These are phyloP conservation scores for Cnidoscolus chayamansa DNA, from an alignment of 441 rosid species.

Conservation along the genomic window DNA sequence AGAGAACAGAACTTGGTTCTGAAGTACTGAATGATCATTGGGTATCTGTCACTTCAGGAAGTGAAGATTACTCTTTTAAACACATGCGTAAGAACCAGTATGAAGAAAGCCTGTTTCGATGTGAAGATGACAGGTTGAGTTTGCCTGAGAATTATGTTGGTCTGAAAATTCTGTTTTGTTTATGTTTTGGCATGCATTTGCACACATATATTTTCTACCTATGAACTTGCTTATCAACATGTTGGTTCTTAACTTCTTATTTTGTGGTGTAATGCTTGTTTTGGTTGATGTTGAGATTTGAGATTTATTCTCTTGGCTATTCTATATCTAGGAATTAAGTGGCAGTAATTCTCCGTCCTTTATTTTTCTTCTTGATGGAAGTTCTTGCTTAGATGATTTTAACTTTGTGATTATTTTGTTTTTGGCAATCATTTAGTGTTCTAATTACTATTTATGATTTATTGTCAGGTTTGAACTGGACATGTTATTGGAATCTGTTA, in stretches of 20 bases:
- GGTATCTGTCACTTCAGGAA: slow-evolving; percentile 99
- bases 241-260: not conserved
- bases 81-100: slow-evolving; percentile 99
- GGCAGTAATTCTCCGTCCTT: not conserved
- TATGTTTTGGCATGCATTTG: not conserved
- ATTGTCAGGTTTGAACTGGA: slow-evolving; percentile 93
- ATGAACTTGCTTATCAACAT: not conserved
- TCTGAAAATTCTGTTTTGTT: not conserved
- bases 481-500: slow-evolving; percentile 93
- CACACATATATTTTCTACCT: not conserved
- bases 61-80: slow-evolving; percentile 98
- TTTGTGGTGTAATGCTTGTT: not conserved
- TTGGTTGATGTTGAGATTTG: not conserved
- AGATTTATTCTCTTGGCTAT: not conserved
- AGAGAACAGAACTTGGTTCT: slow-evolving; percentile 76
- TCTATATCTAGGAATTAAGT: slow-evolving; percentile 8
- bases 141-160: slow-evolving; percentile 15
- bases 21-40: slow-evolving; percentile 91
- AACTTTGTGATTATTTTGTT: slow-evolving; percentile 15
- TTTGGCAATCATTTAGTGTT: slow-evolving; percentile 24
- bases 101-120: slow-evolving; percentile 93
- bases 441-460: not conserved
- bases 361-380: slow-evolving; percentile 6
- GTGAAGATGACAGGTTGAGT: slow-evolving; percentile 95
- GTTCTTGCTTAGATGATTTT: slow-evolving; percentile 15